These are phyloP conservation scores for Neopestalotiopsis rosae DNA, from an alignment of 2,329 filamentous ascomycete genomes.

Conservation along the genomic window DNA sequence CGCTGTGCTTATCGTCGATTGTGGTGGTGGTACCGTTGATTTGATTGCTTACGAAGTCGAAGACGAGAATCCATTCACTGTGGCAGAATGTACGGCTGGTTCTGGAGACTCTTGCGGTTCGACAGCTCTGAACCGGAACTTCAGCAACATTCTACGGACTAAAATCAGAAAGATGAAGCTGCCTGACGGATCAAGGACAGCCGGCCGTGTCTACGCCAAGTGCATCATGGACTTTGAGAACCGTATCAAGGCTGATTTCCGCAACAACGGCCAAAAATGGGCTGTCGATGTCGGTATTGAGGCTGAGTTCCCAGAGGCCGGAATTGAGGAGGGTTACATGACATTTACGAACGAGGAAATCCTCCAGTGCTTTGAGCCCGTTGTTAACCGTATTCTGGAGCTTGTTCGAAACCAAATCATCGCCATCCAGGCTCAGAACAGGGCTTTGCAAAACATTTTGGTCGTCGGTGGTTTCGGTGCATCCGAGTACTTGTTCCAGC, in stretches of 20 bases:
- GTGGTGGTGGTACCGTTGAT: constrained; percentile 97
- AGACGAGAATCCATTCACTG: constrained; percentile 95
- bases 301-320: constrained; percentile 95
- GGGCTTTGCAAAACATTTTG: constrained; percentile 90
- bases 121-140: constrained; percentile 97
- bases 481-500: constrained; percentile 98
- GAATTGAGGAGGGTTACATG: constrained; percentile 99
- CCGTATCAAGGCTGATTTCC: constrained; percentile 98
- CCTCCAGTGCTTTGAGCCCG: constrained; percentile 96
- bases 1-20: constrained; percentile 97
- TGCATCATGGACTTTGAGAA: constrained; percentile 99
- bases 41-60: constrained; percentile 99
- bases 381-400: constrained; percentile 95
- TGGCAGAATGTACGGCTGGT: constrained; percentile 95
- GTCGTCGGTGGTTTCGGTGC: constrained; percentile 98
- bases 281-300: constrained; percentile 98
- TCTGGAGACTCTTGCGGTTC: constrained; percentile 98
- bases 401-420: constrained; percentile 98
- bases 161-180: constrained; percentile 99
- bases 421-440: constrained; percentile 96
- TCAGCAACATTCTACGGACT: constrained; percentile 95
- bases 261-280: constrained; percentile 99
- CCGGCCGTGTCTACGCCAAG: constrained; percentile 98
- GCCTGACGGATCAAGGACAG: constrained; percentile 93
- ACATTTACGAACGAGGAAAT: constrained; percentile 99